These are phyloP conservation scores for Firmiana major DNA, from an alignment of 345 rosid species.

Conservation along the genomic window DNA sequence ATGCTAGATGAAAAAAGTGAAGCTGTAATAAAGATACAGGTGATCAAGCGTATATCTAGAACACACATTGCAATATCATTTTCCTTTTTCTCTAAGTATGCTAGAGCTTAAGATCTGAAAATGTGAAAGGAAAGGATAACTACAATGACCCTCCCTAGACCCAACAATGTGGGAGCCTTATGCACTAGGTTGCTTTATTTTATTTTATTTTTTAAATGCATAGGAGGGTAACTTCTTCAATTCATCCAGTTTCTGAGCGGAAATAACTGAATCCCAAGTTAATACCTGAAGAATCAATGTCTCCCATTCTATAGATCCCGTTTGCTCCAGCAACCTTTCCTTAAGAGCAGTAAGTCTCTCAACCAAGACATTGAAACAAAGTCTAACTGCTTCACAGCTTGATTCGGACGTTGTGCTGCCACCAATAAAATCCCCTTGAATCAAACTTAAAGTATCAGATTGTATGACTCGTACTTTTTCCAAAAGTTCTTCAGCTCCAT, in stretches of 20 bases:
- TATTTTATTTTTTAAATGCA: no score
- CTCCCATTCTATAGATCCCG: constrained; percentile 59
- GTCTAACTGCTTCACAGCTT: constrained; percentile 71
- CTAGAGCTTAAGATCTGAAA: no score
- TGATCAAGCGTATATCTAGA: no score
- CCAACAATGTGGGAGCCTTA: no score
- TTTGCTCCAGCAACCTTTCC: constrained; percentile 42
- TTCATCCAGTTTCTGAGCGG: background rate
- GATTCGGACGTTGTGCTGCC: constrained; percentile 89
- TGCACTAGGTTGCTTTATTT: no score
- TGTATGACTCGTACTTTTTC: constrained; percentile 66
- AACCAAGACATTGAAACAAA: constrained; percentile 61
- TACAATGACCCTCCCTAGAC: no score
- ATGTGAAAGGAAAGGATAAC: background rate
- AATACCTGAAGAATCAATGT: constrained; percentile 62
- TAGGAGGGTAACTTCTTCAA: background rate
- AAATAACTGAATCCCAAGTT: background rate
- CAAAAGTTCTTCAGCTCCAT: constrained; percentile 39
- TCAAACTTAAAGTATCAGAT: constrained; percentile 60
- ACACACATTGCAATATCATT: no score
- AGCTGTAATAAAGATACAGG: background rate
- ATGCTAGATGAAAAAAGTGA: background rate
- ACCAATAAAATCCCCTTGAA: constrained; percentile 66
- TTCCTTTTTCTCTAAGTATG: no score
- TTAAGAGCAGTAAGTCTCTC: constrained; percentile 50